phyloP scores from a whole-genome alignment of 2,329 filamentous ascomycete genomes.

The Aspergillus fumigatus region DNA sequence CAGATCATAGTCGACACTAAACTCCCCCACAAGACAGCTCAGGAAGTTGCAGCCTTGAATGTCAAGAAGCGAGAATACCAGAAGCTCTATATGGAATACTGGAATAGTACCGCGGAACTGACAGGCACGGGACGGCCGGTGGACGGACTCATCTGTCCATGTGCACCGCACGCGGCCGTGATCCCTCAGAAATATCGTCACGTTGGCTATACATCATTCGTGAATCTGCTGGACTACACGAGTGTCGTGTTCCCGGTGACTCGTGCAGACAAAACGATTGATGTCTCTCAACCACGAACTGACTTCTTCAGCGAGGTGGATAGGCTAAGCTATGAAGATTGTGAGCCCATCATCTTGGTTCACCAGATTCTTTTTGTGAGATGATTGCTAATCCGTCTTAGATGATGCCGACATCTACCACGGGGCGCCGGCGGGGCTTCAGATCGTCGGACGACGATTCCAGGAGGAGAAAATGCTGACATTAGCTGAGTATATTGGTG shows the following conservation, averaged over 20 bases:
- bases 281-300: conserved; percentile 37
- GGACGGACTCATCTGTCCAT: conserved; percentile 46
- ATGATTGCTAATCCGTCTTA: conserved; percentile 15
- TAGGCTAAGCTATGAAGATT: conserved; percentile 43
- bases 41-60: conserved; percentile 46
- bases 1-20: conserved; percentile 36
- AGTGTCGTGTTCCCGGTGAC: conserved; percentile 54
- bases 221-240: conserved; percentile 57
- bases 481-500: conserved; percentile 39
- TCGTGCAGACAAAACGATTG: conserved; percentile 47
- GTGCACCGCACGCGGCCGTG: conserved; percentile 40
- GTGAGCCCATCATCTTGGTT: conserved; percentile 33
- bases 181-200: conserved; percentile 43
- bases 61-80: conserved; percentile 53
- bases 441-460: conserved; percentile 47
- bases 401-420: conserved; percentile 48
- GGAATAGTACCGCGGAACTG: conserved; percentile 52
- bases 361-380: neutral
- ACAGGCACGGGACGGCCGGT: conserved; percentile 51
- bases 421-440: conserved; percentile 45
- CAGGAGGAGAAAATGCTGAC: conserved; percentile 50
- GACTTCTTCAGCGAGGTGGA: conserved; percentile 42
- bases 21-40: conserved; percentile 36
- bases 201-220: conserved; percentile 42
- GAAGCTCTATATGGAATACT: conserved; percentile 59